Evolutionary conservation across 2,329 filamentous ascomycete species (phyloP).

Genomic region (Dothistroma pini): DNA sequence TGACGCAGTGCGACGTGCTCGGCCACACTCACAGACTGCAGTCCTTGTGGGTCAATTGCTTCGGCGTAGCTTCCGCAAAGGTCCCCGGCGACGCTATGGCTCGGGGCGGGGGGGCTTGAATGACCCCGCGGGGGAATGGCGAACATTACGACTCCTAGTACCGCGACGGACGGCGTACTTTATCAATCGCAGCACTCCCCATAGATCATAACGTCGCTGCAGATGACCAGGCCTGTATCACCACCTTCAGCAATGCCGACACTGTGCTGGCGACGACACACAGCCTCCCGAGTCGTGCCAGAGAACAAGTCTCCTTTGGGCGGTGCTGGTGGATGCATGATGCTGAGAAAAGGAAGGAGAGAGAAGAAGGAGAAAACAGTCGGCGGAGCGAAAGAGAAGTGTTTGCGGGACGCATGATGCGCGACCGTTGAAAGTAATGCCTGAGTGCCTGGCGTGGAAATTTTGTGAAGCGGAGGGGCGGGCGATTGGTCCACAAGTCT

Average conservation of each 20-base stretch:
- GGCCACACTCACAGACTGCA: not conserved
- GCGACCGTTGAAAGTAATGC: too few species aligned
- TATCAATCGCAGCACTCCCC: not conserved
- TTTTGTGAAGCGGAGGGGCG: too few species aligned
- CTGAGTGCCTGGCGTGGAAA: too few species aligned
- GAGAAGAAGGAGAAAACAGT: too few species aligned
- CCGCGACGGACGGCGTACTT: not conserved
- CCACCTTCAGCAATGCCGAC: not conserved
- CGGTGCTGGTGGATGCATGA: too few species aligned
- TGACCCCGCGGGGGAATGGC: not conserved
- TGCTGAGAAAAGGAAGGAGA: too few species aligned
- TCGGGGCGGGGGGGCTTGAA: not conserved
- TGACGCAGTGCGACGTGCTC: conserved; percentile 2
- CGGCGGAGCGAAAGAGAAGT: too few species aligned
- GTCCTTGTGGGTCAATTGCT: not conserved
- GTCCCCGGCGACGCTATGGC: not conserved
- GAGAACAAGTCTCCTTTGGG: not conserved
- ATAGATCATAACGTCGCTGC: not conserved
- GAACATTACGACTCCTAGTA: not conserved
- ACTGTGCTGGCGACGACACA: not conserved
- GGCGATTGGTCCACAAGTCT: too few species aligned
- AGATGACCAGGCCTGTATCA: not conserved
- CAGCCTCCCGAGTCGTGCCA: not conserved
- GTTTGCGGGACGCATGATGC: too few species aligned
- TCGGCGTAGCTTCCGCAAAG: not conserved